Evolutionary conservation across 2,329 filamentous ascomycete species (phyloP), one percentile per base, ranked within the genome.

Genomic region (Sphaerostilbella broomeana): DNA sequence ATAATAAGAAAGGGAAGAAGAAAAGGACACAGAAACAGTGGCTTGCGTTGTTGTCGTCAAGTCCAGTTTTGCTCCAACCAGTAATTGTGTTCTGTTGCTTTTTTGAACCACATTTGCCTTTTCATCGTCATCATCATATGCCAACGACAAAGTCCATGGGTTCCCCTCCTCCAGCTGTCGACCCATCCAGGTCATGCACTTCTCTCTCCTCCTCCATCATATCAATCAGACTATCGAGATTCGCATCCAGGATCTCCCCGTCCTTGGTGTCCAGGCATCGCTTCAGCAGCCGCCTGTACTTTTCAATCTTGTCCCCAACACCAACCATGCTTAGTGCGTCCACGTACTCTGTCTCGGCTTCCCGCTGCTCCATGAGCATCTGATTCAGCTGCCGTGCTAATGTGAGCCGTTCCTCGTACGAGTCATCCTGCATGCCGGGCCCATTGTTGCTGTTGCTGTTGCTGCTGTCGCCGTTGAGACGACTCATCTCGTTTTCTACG

Each of bases 251-350:
- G 47, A 77, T 80, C 48, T 84, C 79, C 42, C 70, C 70, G 35
- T 84, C 81, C 49, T 76, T 71, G 12, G 79, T 71, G 18, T 81
- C 80, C 19, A 88, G 65, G 43, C 84, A 86, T 44, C 75, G 74
- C 43, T 75, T 76, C 21, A 87, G 75, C 20, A 88, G 68, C 40
- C 73, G 73, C 45, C 82, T 73, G 59, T 89, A 90, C 57, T 81
- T 78, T 50, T 81, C 80, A 48, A 84, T 84, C 56, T 80, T 79
- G 58, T 86, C 81, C 24, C 81, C 79, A 25, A 81, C 78, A 28
- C 84, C 84, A 9, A 84, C 79, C 46, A 79, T 72, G 30, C 75
- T 76, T 31, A 86, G 66, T 10, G 81, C 81, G 35, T 78, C 72
- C 27, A 85, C 77, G 46, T 87, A 86, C 44, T 84, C 79, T 11